Evolutionary conservation across 1,284 basidiomycete species (phyloP).

Genomic region (Xerocomus amazonicus): DNA sequence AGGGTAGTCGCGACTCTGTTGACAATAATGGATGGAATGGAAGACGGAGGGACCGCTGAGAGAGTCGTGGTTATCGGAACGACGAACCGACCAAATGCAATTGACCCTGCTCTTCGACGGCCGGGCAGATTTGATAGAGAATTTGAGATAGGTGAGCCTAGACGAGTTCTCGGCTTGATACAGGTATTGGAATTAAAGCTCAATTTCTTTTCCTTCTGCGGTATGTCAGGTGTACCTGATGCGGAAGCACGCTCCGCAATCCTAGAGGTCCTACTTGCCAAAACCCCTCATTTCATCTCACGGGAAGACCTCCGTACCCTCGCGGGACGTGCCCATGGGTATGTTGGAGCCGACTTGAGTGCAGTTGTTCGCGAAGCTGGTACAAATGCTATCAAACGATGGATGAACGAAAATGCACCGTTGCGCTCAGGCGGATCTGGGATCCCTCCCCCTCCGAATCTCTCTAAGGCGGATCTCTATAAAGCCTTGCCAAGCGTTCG

Average conservation of each 20-base stretch:
- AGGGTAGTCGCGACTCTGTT: slow-evolving; percentile 93
- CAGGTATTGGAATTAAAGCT: not conserved
- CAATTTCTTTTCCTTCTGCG: slow-evolving; percentile 2
- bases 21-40: slow-evolving; percentile 95
- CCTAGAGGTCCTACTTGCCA: slow-evolving; percentile 75
- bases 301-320: slow-evolving; percentile 60
- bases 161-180: slow-evolving; percentile 1
- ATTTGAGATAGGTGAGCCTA: slow-evolving; percentile 83
- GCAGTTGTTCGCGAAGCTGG: slow-evolving; percentile 93
- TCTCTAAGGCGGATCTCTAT: slow-evolving; percentile 66
- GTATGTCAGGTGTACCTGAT: slow-evolving; percentile 77
- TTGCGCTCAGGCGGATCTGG: slow-evolving; percentile 7
- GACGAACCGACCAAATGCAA: slow-evolving; percentile 95
- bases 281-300: slow-evolving; percentile 75
- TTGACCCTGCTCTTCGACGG: slow-evolving; percentile 91
- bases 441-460: slow-evolving; percentile 35
- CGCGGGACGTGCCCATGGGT: slow-evolving; percentile 87
- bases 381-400: slow-evolving; percentile 85
- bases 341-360: slow-evolving; percentile 94
- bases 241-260: slow-evolving; percentile 80
- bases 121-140: slow-evolving; percentile 97
- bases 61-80: slow-evolving; percentile 94
- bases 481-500: slow-evolving; percentile 75
- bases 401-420: slow-evolving; percentile 43
- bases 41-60: slow-evolving; percentile 46